These are phyloP conservation scores for Kwoniella sp. DNA, from an alignment of 768 basidiomycete species.

Conservation along the genomic window DNA sequence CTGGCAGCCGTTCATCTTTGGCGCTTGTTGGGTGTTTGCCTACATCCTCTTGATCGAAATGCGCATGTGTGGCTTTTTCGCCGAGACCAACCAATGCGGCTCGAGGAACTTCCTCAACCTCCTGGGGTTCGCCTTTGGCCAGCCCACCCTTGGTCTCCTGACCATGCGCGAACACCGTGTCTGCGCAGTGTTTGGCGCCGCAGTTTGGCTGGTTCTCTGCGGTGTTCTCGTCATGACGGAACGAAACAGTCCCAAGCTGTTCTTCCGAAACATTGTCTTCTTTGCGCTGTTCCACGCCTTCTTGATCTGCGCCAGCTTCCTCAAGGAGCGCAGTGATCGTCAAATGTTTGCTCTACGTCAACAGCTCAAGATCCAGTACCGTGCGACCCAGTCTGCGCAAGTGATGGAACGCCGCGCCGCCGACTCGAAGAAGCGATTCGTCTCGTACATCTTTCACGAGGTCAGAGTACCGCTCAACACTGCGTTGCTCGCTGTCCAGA, in stretches of 20 bases:
- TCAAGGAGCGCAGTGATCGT: slow-evolving; percentile 55
- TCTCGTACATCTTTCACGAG: slow-evolving; percentile 54
- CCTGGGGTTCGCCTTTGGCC: slow-evolving; percentile 36
- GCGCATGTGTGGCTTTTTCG: slow-evolving; percentile 41
- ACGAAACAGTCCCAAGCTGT: slow-evolving; percentile 48
- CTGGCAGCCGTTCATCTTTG: slow-evolving; percentile 42
- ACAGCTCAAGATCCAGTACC: slow-evolving; percentile 69
- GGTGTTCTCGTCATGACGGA: slow-evolving; percentile 35
- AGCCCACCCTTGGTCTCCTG: slow-evolving; percentile 47
- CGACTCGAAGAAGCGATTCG: slow-evolving; percentile 76
- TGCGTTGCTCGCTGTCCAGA: slow-evolving; percentile 77
- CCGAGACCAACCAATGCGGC: slow-evolving; percentile 30
- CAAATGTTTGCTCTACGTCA: slow-evolving; percentile 65
- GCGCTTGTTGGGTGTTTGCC: slow-evolving; percentile 40
- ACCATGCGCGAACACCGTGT: slow-evolving; percentile 49
- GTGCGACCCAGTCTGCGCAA: slow-evolving; percentile 68
- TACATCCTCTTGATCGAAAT: slow-evolving; percentile 41
- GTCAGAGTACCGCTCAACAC: slow-evolving; percentile 57
- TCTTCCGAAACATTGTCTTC: slow-evolving; percentile 51
- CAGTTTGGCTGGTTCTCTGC: slow-evolving; percentile 45
- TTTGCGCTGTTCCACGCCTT: slow-evolving; percentile 67
- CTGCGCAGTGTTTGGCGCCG: slow-evolving; percentile 35
- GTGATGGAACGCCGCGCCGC: slow-evolving; percentile 65
- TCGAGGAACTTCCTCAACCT: slow-evolving; percentile 49
- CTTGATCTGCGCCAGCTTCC: slow-evolving; percentile 63